Base-by-base conservation (phyloP, 345 rosid genomes). In the Gossypium anomalum region DNA sequence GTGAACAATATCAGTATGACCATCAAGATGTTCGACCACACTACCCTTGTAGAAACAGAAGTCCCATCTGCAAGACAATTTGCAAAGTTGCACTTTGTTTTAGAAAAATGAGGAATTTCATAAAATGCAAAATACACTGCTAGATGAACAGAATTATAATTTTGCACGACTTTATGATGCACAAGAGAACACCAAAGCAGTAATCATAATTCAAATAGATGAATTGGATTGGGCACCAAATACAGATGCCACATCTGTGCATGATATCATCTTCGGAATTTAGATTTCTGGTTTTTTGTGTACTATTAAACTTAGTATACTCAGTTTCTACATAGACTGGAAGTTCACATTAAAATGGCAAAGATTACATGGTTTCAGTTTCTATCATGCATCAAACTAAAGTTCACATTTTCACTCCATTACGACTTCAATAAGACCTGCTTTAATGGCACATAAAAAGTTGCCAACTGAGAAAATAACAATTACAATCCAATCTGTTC, bases 1-100 rank as follows among this genome's bases (percentile, higher is more conserved):
- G 91, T 94, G 92, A 77, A 92, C 80, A 70, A 92, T 92, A 84
- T 94, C 98, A 3, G 93, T 89, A 81, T 94, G 98, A 47, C 98
- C 98, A 83, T 94, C 90, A 56, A 94, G 93, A 81, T 90, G 98
- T 77, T 94, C 97, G 55, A 94, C 87, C 84, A 92, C 93, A 64
- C 88, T 87, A 72, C 97, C 97, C 87, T 87, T 90, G 89, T 84
- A 84, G 81, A 94, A 88, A 79, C 98, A 94, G 84, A 92, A 94
- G 81, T 94, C 97, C 98, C 98, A 94, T 83, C 98, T 94, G 89
- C 82, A 80, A 69, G 78, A 16, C 76, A 67, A 74, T 76, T 75
- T 71, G 55, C 13, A 67, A 66, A 74, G 34, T 82, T 47, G 68
- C 57, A 13, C 71, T 59, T 17, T 3, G 47, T 49, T 74, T 23